Evolutionary conservation across 129 eudicot species (phyloP).

Genomic region (Chrysanthemum seticuspe): DNA sequence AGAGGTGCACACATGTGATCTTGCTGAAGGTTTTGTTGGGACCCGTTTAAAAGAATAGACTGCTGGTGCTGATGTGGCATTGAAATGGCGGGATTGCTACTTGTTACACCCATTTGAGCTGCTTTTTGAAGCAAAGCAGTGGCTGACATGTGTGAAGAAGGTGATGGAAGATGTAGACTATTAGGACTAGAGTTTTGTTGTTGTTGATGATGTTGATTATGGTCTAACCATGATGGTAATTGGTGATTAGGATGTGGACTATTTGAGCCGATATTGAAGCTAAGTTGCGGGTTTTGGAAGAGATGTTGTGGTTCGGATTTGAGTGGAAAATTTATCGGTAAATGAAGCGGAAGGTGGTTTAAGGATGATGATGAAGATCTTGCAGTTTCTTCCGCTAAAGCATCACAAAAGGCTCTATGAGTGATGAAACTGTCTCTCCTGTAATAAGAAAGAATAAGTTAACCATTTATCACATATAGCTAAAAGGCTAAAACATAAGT

Average conservation of each 20-base stretch:
- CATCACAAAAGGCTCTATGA: slow-evolving; percentile 79
- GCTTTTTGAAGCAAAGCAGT: slow-evolving; percentile 79
- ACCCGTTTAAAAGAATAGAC: slow-evolving; percentile 28
- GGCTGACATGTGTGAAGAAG: slow-evolving; percentile 61
- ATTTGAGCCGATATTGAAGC: slow-evolving; percentile 31
- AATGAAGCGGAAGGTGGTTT: slow-evolving; percentile 31
- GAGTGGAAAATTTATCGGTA: slow-evolving; percentile 36
- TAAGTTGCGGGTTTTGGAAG: slow-evolving; percentile 37
- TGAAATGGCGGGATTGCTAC: slow-evolving; percentile 31
- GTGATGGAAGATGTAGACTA: slow-evolving; percentile 27
- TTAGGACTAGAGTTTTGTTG: slow-evolving; percentile 25
- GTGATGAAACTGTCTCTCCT: slow-evolving; percentile 87
- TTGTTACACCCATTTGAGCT: slow-evolving; percentile 73
- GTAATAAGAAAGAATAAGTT: slow-evolving; percentile 30
- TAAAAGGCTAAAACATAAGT: not conserved
- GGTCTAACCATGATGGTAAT: slow-evolving; percentile 37
- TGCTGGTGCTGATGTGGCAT: slow-evolving; percentile 10
- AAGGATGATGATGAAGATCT: slow-evolving; percentile 34
- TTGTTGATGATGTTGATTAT: slow-evolving; percentile 25
- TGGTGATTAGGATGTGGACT: slow-evolving; percentile 34
- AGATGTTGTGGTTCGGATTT: slow-evolving; percentile 47
- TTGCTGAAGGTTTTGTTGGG: slow-evolving; percentile 39
- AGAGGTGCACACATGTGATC: slow-evolving; percentile 60
- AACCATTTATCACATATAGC: not conserved
- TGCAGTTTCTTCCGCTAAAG: slow-evolving; percentile 66